Conservation (phyloP, 2,329 filamentous ascomycete species). For the Penicillium digitatum region DNA sequence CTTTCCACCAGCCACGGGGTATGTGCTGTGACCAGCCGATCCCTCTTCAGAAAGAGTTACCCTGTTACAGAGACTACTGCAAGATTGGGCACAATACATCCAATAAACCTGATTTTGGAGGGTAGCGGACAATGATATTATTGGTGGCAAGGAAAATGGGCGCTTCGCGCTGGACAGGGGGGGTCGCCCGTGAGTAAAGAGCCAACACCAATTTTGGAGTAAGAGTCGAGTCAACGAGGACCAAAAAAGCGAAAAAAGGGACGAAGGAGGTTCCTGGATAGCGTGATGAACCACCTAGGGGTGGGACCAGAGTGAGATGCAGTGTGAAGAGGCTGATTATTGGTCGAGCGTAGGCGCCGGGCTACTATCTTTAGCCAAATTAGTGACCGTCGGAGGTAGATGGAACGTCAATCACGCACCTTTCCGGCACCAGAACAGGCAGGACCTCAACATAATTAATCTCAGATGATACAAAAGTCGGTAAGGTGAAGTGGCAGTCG, state of each 20-base stretch:
- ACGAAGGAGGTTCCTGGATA: slow-evolving; percentile 12
- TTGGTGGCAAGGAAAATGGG: slow-evolving; percentile 17
- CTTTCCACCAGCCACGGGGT: slow-evolving; percentile 18
- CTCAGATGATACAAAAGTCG: background rate
- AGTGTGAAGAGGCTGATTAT: slow-evolving; percentile 21
- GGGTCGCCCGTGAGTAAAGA: slow-evolving; percentile 1
- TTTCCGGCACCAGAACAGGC: background rate
- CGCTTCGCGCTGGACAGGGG: slow-evolving; percentile 19
- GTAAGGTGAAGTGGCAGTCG: background rate
- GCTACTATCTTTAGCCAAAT: slow-evolving; percentile 31
- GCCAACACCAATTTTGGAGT: slow-evolving; percentile 18
- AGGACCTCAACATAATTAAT: background rate
- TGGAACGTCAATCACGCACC: slow-evolving; percentile 14
- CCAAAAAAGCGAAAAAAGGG: background rate
- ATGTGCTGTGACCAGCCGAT: slow-evolving; percentile 14
- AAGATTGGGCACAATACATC: slow-evolving; percentile 27
- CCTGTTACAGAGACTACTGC: slow-evolving; percentile 33
- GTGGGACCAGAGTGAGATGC: slow-evolving; percentile 5
- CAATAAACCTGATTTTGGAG: slow-evolving; percentile 10
- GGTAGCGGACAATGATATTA: background rate
- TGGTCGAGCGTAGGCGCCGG: slow-evolving; percentile 27
- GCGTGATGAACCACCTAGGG: slow-evolving; percentile 25
- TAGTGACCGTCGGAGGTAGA: slow-evolving; percentile 4
- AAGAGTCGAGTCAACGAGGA: background rate
- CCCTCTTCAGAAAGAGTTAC: slow-evolving; percentile 13